phyloP scores from a whole-genome alignment of 176 grass and related monocot genomes.

The Oryza glumipatula region DNA sequence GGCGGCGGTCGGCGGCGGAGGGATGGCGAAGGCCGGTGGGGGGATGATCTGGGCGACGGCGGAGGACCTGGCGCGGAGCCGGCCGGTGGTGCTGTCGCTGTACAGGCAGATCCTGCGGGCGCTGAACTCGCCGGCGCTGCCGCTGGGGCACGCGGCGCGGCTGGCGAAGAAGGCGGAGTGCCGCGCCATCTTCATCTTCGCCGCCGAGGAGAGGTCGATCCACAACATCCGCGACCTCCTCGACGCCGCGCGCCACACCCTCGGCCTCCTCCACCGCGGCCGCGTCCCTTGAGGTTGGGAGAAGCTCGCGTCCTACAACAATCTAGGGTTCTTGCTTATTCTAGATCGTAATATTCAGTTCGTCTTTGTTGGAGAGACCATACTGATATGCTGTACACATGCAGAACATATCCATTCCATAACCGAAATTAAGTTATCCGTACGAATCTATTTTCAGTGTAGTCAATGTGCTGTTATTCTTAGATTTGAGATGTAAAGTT shows the following conservation, averaged over 20 bases:
- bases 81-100: constrained; percentile 64
- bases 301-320: background rate
- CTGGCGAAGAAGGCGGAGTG: constrained; percentile 88
- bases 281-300: constrained; percentile 54
- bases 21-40: constrained; percentile 55
- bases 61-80: constrained; percentile 66
- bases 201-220: constrained; percentile 71
- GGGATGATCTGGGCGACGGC: constrained; percentile 80
- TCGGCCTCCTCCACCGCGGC: constrained; percentile 71
- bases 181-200: constrained; percentile 78
- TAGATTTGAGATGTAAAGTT: constrained; percentile 5
- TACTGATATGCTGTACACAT: constrained; percentile 11
- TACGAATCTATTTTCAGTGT: background rate
- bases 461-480: background rate
- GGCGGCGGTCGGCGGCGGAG: constrained; percentile 12
- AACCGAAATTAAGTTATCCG: background rate
- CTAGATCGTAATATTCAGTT: background rate
- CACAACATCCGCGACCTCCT: constrained; percentile 88
- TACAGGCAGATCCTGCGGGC: constrained; percentile 81
- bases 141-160: constrained; percentile 62
- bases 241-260: constrained; percentile 65
- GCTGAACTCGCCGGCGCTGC: constrained; percentile 72
- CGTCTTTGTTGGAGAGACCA: background rate
- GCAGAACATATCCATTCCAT: background rate
- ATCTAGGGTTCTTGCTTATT: constrained; percentile 11